phyloP scores from a whole-genome alignment of 2,329 filamentous ascomycete genomes.

The Paraphoma sp. region DNA sequence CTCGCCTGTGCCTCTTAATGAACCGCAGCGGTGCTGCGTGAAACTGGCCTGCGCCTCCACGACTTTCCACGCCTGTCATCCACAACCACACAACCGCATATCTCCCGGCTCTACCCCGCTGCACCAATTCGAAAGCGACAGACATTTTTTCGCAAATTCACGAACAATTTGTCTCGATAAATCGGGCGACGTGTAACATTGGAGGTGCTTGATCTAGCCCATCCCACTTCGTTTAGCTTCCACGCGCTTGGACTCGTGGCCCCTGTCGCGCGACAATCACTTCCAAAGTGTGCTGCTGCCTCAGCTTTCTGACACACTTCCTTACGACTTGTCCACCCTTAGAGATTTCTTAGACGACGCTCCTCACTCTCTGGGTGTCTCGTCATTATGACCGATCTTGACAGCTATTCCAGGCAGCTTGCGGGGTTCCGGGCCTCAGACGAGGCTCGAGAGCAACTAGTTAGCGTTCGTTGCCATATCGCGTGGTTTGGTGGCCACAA shows the following conservation, averaged over 20 bases:
- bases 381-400: conserved; percentile 25
- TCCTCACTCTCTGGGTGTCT: neutral
- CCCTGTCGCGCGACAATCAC: neutral
- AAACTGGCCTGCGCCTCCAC: conserved; percentile 13
- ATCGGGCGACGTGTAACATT: neutral
- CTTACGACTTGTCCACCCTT: neutral
- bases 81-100: neutral
- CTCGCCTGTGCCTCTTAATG: conserved; percentile 11
- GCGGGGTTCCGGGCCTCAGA: conserved; percentile 44
- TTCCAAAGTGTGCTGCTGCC: conserved; percentile 8
- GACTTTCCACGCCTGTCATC: neutral
- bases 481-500: conserved; percentile 3
- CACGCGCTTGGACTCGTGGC: conserved; percentile 3
- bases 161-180: neutral
- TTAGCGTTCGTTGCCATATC: conserved; percentile 30
- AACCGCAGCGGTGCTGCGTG: conserved; percentile 8
- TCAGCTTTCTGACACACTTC: conserved; percentile 6
- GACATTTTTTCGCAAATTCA: neutral
- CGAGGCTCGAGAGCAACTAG: conserved; percentile 44
- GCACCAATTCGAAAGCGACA: neutral
- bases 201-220: neutral
- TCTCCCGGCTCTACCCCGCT: neutral
- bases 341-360: neutral
- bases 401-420: conserved; percentile 36
- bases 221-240: neutral